Evolutionary conservation across 441 rosid species (phyloP).

Genomic region (Geranium incanum): DNA sequence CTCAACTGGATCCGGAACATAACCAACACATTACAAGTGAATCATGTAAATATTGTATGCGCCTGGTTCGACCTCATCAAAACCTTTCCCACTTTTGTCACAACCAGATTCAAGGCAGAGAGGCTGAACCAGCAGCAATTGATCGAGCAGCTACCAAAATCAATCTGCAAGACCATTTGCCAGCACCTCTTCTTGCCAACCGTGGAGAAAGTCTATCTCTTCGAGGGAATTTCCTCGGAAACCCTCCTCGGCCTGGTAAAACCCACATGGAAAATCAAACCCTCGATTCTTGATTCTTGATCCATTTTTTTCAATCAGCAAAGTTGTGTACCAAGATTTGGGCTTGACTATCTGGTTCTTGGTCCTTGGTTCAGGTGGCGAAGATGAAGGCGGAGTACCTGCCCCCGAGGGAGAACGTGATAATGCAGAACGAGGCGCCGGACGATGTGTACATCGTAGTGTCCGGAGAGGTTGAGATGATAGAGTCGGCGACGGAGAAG

Average conservation of each 20-base stretch:
- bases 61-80: too few relatives aligned
- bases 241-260: slow-evolving; percentile 44
- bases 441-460: slow-evolving; percentile 63
- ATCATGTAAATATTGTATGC: too few relatives aligned
- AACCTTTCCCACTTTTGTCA: too few relatives aligned
- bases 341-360: too few relatives aligned
- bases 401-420: slow-evolving; percentile 63
- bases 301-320: too few relatives aligned
- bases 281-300: too few relatives aligned
- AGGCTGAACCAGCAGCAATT: slow-evolving; percentile 56
- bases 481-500: slow-evolving; percentile 48
- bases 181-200: slow-evolving; percentile 58
- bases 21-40: too few relatives aligned
- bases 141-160: slow-evolving; percentile 62
- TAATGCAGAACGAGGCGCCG: slow-evolving; percentile 50
- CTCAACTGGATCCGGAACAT: too few relatives aligned
- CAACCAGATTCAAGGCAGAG: slow-evolving; percentile 44
- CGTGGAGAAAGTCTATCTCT: slow-evolving; percentile 50
- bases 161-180: slow-evolving; percentile 58
- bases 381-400: slow-evolving; percentile 63
- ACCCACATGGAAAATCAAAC: not conserved
- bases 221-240: slow-evolving; percentile 42
- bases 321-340: too few relatives aligned
- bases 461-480: slow-evolving; percentile 57
- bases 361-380: slow-evolving; percentile 33